Evolutionary conservation across 1,284 basidiomycete genomes (phyloP), one percentile per base, ranked within the genome.

Genomic region (Austroboletus olivaceoglutinosus): DNA sequence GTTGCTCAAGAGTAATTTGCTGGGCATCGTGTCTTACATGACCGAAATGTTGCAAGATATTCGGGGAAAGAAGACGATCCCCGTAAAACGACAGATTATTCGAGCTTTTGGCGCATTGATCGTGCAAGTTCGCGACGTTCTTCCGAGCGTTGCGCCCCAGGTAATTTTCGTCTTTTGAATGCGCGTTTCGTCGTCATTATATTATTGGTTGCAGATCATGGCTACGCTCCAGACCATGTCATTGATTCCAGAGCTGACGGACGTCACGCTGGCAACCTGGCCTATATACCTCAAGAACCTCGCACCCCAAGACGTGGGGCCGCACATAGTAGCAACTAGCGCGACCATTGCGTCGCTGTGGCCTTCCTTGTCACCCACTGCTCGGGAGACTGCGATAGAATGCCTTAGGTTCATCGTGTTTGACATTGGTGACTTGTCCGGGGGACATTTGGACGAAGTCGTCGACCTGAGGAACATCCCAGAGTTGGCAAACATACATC

Each of bases 151-250:
- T 51, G 86, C 90, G 2, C 91, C 92, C 10, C 93, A 97, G 82
- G 93, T 93, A 56, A 19, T 13, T 21, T 34, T 7, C 13, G 49
- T 23, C 11, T 34, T 48, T 23, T 50, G 15, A n/a, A 36, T 18
- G 37, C 49, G 58, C 41, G 47, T 44, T 38, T 22, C n/a, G n/a
- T n/a, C n/a, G n/a, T 43, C 40, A 33, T 53, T 60, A 54, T 54
- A 60, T 54, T 63, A 43, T 34, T 27, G 39, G 50, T 61, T 47
- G 15, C 59, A 97, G 93, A 88, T 99, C 59, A 93, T 99, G 87
- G 93, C 96, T 0, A 93, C 90, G n/a, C 79, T 99, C 38, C 96
- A 98, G 71, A 93, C 90, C 18, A 91, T 89, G 67, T 77, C 98
- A 8, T 73, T 76, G 38, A 76, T 87, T 10, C 78, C 81, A 0